phyloP scores from a whole-genome alignment of 345 rosid species.

The Abelmoschus esculentus region DNA sequence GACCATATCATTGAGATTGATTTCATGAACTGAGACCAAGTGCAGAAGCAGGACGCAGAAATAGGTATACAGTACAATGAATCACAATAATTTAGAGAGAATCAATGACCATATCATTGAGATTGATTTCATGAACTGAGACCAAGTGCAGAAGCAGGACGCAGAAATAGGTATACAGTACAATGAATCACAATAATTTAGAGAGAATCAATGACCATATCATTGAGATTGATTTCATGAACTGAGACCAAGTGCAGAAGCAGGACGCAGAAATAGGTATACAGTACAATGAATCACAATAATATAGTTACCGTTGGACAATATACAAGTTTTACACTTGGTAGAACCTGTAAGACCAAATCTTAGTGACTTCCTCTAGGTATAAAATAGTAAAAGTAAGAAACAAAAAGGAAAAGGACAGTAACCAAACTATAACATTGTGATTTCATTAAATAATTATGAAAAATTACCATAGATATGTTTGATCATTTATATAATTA shows the following conservation, averaged over 20 bases:
- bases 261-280: neutral
- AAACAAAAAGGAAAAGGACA: neutral
- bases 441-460: neutral
- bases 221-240: neutral
- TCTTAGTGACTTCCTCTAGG: neutral
- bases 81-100: neutral
- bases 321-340: neutral
- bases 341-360: neutral
- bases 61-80: neutral
- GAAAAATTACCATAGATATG: neutral
- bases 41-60: neutral
- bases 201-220: too few relatives aligned
- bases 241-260: neutral
- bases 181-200: neutral
- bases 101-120: too few relatives aligned
- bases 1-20: neutral
- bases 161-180: neutral
- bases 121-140: neutral
- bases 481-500: neutral
- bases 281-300: neutral
- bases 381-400: neutral
- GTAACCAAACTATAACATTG: neutral
- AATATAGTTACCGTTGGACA: neutral
- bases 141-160: neutral
- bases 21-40: neutral